Conservation (phyloP, 176 grass and related monocot genomes). For the Triticum timopheevii region DNA sequence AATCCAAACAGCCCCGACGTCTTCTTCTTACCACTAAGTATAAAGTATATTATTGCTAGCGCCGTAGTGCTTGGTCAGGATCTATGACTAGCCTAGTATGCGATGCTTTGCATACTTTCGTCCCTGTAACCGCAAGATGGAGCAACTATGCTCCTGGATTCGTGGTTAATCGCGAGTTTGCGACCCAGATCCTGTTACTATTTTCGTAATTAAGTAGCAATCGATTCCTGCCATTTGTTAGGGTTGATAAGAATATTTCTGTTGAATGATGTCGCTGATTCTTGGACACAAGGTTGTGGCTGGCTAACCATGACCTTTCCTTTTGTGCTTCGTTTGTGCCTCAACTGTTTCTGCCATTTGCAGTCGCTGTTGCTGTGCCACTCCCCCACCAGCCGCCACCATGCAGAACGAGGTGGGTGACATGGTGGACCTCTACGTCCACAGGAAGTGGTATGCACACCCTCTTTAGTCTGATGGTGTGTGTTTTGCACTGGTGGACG, state of each 20-base stretch:
- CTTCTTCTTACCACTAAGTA: too few relatives aligned
- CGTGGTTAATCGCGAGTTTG: not conserved
- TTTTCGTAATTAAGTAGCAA: not conserved
- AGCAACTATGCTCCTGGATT: not conserved
- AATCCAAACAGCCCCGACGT: too few relatives aligned
- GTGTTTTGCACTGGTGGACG: too few relatives aligned
- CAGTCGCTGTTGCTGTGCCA: constrained; percentile 18
- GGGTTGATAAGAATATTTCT: not conserved
- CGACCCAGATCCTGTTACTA: not conserved
- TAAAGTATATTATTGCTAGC: too few relatives aligned
- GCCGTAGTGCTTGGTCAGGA: not conserved
- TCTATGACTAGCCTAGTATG: not conserved
- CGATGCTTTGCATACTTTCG: not conserved
- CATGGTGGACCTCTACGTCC: constrained; percentile 79
- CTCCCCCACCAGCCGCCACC: not conserved
- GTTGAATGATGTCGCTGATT: too few relatives aligned
- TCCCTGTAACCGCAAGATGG: not conserved
- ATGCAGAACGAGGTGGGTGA: constrained; percentile 79
- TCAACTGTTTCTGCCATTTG: not conserved
- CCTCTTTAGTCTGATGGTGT: too few relatives aligned
- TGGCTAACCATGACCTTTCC: too few relatives aligned
- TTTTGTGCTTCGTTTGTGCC: not conserved
- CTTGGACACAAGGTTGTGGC: too few relatives aligned
- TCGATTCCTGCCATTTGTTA: not conserved
- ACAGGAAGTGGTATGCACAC: constrained; percentile 45